Evolutionary conservation across 768 basidiomycete species (phyloP).

Genomic region (Boletus subcaerulescens): DNA sequence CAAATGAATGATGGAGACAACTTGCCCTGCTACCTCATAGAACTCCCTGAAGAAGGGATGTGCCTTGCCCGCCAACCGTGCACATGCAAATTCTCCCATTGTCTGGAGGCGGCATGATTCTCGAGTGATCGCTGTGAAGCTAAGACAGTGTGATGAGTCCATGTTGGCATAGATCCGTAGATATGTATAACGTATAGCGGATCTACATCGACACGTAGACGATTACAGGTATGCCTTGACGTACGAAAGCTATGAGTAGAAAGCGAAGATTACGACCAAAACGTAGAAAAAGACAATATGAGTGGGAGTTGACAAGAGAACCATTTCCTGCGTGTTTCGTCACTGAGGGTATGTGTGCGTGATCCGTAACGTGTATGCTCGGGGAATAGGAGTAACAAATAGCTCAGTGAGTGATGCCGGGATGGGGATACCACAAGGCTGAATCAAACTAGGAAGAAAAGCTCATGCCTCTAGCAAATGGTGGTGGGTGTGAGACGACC

Average conservation of each 20-base stretch:
- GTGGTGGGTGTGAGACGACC: slow-evolving; percentile 4
- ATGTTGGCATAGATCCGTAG: too few species aligned
- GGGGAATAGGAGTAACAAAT: not conserved
- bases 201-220: too few species aligned
- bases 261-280: not conserved
- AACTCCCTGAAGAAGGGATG: too few species aligned
- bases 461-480: slow-evolving; percentile 26
- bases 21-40: too few species aligned
- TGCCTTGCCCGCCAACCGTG: too few species aligned
- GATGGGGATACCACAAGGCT: not conserved
- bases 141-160: too few species aligned
- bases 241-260: not conserved
- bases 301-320: not conserved
- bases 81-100: too few species aligned
- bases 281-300: not conserved
- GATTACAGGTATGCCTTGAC: slow-evolving; percentile 3
- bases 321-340: not conserved
- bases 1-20: too few species aligned
- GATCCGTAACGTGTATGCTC: not conserved
- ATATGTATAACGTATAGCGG: too few species aligned
- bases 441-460: slow-evolving; percentile 14
- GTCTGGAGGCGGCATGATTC: too few species aligned
- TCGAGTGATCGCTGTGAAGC: too few species aligned
- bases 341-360: slow-evolving; percentile 6
- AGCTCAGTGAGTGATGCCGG: not conserved